Evolutionary conservation across 2,329 filamentous ascomycete species (phyloP).

Genomic region (Allantophomopsis cytisporea): DNA sequence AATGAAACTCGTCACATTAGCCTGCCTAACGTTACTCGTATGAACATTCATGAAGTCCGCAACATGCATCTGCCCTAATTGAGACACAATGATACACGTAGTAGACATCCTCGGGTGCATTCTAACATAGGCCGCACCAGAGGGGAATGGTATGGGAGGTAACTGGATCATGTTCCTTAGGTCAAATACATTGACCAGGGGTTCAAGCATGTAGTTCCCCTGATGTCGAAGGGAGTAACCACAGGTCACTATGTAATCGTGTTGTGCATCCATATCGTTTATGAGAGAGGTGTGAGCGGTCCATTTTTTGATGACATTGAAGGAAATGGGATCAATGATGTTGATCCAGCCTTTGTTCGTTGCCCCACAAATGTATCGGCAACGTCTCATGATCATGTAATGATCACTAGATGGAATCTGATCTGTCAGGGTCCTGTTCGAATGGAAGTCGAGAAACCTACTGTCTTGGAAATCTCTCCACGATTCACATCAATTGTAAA

Average conservation of each 20-base stretch:
- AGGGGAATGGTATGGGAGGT: constrained; percentile 82
- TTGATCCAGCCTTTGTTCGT: constrained; percentile 73
- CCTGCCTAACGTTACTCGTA: constrained; percentile 53
- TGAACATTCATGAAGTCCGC: constrained; percentile 78
- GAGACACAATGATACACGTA: constrained; percentile 85
- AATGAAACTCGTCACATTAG: constrained; percentile 44
- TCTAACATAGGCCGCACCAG: constrained; percentile 84
- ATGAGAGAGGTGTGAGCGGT: constrained; percentile 79
- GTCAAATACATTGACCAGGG: constrained; percentile 90
- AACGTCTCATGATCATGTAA: constrained; percentile 87
- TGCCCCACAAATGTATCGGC: constrained; percentile 83
- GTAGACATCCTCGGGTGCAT: constrained; percentile 96
- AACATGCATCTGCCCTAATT: constrained; percentile 86
- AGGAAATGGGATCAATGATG: constrained; percentile 68
- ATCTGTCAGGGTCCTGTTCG: background rate
- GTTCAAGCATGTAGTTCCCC: constrained; percentile 72
- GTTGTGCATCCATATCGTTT: constrained; percentile 94
- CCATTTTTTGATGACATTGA: constrained; percentile 74
- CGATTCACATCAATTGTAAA: constrained; percentile 60
- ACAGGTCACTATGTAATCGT: constrained; percentile 90
- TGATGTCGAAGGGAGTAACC: constrained; percentile 79
- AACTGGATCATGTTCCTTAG: constrained; percentile 81
- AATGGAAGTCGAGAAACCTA: constrained; percentile 15
- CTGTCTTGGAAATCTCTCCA: constrained; percentile 57
- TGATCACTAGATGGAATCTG: constrained; percentile 58